phyloP scores from a whole-genome alignment of 192 early-diverging fungal species.

The Backusella luteola region DNA sequence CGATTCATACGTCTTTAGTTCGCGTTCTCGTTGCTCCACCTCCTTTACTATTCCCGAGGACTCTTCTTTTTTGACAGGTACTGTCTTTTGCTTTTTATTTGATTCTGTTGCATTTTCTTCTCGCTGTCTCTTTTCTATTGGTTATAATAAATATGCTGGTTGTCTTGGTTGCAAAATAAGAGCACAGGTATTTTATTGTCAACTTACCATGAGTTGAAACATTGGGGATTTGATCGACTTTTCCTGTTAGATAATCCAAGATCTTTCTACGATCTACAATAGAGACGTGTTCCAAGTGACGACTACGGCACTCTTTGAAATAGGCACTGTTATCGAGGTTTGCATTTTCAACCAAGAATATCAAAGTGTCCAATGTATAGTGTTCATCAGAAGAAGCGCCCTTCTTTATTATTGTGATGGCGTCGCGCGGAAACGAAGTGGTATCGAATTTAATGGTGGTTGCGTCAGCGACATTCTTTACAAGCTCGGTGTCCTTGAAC shows the following conservation, averaged over 20 bases:
- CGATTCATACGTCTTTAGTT: constrained; percentile 39
- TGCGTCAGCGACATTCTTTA: constrained; percentile 44
- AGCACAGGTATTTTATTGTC: not conserved
- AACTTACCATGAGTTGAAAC: constrained; percentile 30
- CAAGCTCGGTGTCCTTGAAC: constrained; percentile 38
- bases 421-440: constrained; percentile 53
- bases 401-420: constrained; percentile 55
- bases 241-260: constrained; percentile 71
- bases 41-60: constrained; percentile 36
- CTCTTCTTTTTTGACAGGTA: constrained; percentile 34
- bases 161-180: too few relatives aligned
- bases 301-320: constrained; percentile 57
- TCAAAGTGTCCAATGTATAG: constrained; percentile 69
- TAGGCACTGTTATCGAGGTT: constrained; percentile 71
- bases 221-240: constrained; percentile 41
- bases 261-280: constrained; percentile 73
- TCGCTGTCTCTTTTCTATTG: not conserved
- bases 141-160: too few relatives aligned
- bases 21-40: constrained; percentile 39
- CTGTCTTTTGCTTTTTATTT: constrained; percentile 31
- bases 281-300: constrained; percentile 63
- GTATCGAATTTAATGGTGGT: constrained; percentile 57
- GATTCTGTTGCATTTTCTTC: constrained; percentile 11
- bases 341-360: constrained; percentile 67
- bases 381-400: constrained; percentile 52